phyloP scores from a whole-genome alignment of 2,329 filamentous ascomycete genomes.

The Teratosphaeria zuluensis region DNA sequence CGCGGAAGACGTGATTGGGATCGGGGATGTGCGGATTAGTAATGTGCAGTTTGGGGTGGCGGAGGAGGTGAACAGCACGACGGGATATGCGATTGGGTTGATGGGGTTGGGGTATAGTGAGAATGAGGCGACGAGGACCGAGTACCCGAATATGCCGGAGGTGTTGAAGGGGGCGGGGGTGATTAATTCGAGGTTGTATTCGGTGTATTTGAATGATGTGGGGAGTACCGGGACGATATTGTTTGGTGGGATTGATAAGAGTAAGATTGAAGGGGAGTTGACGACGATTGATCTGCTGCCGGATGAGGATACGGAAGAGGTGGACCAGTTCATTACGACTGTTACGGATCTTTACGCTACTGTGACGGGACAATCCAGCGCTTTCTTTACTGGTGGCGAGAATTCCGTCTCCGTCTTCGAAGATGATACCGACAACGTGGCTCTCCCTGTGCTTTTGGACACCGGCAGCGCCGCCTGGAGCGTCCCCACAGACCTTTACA shows the following conservation, averaged over 20 bases:
- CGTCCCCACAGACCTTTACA: conserved; percentile 15
- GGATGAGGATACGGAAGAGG: conserved; percentile 1
- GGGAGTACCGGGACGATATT: conserved; percentile 21
- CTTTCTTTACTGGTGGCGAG: conserved; percentile 14
- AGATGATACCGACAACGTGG: conserved; percentile 3
- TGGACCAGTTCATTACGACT: conserved; percentile 21
- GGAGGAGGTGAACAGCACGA: conserved; percentile 16
- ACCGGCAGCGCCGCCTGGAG: conserved; percentile 23
- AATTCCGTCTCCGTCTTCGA: conserved; percentile 11
- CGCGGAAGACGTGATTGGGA: conserved; percentile 18
- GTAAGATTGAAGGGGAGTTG: conserved; percentile 21
- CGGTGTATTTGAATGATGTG: conserved; percentile 22
- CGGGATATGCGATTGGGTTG: conserved; percentile 21
- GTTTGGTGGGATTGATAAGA: conserved; percentile 27
- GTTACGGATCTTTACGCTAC: conserved; percentile 18
- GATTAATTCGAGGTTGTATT: conserved; percentile 22
- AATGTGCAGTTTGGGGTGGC: conserved; percentile 25
- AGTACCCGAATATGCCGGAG: conserved; percentile 26
- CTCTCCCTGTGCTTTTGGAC: conserved; percentile 22
- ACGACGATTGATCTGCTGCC: conserved; percentile 24
- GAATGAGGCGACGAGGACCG: conserved; percentile 18
- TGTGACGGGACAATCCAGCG: conserved; percentile 8
- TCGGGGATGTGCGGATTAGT: conserved; percentile 19
- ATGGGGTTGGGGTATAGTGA: conserved; percentile 24
- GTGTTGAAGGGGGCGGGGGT: conserved; percentile 20